A percentile compares a stretch with the other conserved stretches of the same genome.
phyloP scores from a whole-genome alignment of 352 stramenopile genomes.

The Hyaloperonospora brassicae region DNA sequence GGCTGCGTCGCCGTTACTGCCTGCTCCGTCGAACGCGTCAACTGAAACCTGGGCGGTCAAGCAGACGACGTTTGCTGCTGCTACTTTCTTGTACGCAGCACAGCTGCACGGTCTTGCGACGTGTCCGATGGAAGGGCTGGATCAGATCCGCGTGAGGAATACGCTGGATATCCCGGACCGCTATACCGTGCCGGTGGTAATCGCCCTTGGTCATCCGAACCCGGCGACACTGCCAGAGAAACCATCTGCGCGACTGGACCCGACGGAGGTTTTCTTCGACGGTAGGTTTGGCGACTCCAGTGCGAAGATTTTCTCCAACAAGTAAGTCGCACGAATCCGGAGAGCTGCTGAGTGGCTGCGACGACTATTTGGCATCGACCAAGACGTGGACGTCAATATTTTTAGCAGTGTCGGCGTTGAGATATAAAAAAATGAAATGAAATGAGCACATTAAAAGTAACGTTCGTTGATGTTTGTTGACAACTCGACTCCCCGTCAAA shows the following conservation, averaged over 20 bases:
- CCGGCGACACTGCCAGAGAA: conserved; percentile 13
- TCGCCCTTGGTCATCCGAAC: conserved; percentile 58
- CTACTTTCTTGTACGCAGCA: conserved; percentile 62
- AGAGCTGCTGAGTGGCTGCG: no score
- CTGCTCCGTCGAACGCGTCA: conserved; percentile 51
- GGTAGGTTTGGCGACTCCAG: conserved; percentile 73
- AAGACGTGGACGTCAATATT: no score
- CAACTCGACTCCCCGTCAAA: no score
- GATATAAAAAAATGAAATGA: no score
- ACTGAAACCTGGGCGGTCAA: conserved; percentile 79
- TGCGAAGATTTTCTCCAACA: conserved; percentile 42
- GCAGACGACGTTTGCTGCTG: conserved; percentile 63
- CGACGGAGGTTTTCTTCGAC: conserved; percentile 76
- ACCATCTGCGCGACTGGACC: conserved; percentile 40
- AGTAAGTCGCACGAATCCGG: conserved; percentile 5
- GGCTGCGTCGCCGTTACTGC: conserved; percentile 51
- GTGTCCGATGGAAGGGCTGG: conserved; percentile 77
- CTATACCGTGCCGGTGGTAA: conserved; percentile 65
- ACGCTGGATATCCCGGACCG: conserved; percentile 71
- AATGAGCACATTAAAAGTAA: no score
- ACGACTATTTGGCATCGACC: no score
- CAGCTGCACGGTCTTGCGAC: conserved; percentile 60
- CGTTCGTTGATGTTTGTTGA: no score
- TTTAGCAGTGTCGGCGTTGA: no score
- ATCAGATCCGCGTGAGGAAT: conserved; percentile 51